phyloP scores from a whole-genome alignment of 2,329 filamentous ascomycete genomes.

The Geosmithia morbida region DNA sequence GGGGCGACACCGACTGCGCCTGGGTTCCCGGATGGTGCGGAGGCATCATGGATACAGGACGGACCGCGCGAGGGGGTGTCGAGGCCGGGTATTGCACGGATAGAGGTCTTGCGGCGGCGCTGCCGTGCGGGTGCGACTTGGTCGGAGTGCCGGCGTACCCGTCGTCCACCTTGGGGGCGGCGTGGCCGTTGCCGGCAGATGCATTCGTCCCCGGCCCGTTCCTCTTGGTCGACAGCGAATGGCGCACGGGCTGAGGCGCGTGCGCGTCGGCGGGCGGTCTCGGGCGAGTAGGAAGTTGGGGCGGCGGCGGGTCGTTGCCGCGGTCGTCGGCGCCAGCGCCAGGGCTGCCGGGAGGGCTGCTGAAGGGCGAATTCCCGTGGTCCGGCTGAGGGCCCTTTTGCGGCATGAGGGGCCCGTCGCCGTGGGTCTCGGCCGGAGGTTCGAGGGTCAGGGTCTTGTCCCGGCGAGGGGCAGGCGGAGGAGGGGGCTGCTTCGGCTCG shows the following conservation, averaged over 20 bases:
- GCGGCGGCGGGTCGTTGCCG: conserved; percentile 15
- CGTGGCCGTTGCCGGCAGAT: conserved; percentile 8
- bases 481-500: conserved; percentile 29
- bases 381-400: conserved; percentile 11
- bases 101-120: conserved; percentile 21
- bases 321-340: conserved; percentile 33
- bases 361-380: conserved; percentile 58
- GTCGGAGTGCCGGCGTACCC: neutral
- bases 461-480: conserved; percentile 66
- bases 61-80: conserved; percentile 24
- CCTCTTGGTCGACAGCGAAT: conserved; percentile 26
- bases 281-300: conserved; percentile 32
- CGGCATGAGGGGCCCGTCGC: neutral
- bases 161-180: neutral
- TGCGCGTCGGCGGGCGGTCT: conserved; percentile 25
- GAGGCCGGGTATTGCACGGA: conserved; percentile 12
- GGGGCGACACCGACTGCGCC: conserved; percentile 3
- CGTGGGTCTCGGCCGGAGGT: conserved; percentile 3
- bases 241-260: conserved; percentile 41
- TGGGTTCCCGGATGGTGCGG: conserved; percentile 4
- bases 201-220: conserved; percentile 29
- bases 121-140: neutral
- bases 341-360: conserved; percentile 65
- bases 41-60: conserved; percentile 9
- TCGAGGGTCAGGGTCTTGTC: conserved; percentile 40